phyloP scores from a whole-genome alignment of 176 grass and related monocot genomes.

The Cenchrus fungigraminus region DNA sequence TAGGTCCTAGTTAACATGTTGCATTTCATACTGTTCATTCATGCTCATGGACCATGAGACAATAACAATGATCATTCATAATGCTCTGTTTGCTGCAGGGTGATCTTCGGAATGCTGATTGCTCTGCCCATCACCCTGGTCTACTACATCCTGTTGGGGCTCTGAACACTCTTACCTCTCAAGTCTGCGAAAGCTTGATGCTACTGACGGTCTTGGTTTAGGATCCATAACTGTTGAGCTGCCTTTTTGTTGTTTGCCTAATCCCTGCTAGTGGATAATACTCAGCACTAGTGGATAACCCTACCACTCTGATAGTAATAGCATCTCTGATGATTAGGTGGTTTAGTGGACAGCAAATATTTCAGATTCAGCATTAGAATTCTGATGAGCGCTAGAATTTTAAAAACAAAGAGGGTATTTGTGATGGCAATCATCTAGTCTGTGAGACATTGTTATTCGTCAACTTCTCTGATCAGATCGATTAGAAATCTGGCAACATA shows the following conservation, averaged over 20 bases:
- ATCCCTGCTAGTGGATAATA: conserved; percentile 20
- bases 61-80: not conserved
- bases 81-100: conserved; percentile 50
- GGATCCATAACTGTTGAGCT: not conserved
- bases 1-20: not conserved
- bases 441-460: not conserved
- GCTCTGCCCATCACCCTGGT: conserved; percentile 86
- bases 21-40: not conserved
- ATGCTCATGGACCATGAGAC: not conserved
- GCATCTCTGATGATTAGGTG: not conserved
- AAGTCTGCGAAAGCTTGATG: not conserved
- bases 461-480: not conserved
- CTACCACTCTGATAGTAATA: not conserved
- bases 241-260: conserved; percentile 2
- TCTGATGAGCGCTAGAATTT: conserved; percentile 2
- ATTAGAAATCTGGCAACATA: not conserved
- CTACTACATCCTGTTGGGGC: conserved; percentile 87
- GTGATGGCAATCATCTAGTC: not conserved
- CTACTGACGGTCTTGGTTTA: conserved; percentile 15
- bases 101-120: conserved; percentile 94
- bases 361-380: conserved; percentile 25
- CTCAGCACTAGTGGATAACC: not conserved
- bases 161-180: conserved; percentile 38
- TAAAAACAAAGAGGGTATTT: conserved; percentile 9
- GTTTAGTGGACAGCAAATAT: not conserved